These are phyloP conservation scores for Trichosanthes cucumerina DNA, from an alignment of 306 rosid species.

Conservation along the genomic window DNA sequence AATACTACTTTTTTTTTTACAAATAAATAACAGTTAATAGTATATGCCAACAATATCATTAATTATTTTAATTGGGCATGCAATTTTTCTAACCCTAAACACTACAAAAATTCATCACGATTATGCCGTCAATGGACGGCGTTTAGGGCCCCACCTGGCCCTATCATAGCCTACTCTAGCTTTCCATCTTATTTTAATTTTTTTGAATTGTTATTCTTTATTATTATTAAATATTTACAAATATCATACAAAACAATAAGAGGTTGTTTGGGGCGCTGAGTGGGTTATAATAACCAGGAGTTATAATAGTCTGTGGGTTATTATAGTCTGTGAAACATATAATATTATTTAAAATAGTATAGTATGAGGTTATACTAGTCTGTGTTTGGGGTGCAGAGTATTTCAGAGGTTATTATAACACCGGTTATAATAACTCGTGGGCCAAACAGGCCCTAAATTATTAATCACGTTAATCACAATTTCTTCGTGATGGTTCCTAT, in stretches of 20 bases:
- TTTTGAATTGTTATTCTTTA: not conserved
- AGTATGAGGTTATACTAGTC: no score
- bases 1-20: not conserved
- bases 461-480: no score
- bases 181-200: not conserved
- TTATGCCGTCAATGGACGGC: conserved; percentile 12
- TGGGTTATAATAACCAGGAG: no score
- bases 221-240: not conserved
- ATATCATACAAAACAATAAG: not conserved
- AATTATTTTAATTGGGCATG: conserved; percentile 1
- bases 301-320: no score
- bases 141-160: not conserved
- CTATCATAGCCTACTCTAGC: not conserved
- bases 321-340: no score
- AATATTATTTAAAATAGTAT: no score
- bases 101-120: not conserved
- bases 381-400: no score
- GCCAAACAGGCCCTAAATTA: no score
- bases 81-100: not conserved
- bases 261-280: no score
- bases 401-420: no score
- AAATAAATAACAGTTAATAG: not conserved
- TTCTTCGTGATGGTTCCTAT: no score
- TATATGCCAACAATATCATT: not conserved
- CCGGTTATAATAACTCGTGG: no score